Evolutionary conservation across 148 eudicot genomes (phyloP), one percentile per base, ranked within the genome.

Genomic region (Rhododendron mucronatum): DNA sequence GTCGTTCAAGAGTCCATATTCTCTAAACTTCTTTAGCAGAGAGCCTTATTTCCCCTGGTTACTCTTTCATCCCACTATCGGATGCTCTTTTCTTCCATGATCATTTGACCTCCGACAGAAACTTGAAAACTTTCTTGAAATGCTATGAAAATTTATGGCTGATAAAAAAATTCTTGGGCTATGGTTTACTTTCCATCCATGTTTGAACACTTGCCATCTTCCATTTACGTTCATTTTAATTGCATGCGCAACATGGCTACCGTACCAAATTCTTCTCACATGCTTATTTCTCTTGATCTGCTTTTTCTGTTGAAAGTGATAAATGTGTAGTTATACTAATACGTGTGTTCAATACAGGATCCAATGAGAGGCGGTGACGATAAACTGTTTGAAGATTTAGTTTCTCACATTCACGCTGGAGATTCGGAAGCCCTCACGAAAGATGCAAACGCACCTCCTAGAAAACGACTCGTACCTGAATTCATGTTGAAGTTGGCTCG

Each of bases 291-390:
- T 57, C 74, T 53, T 6, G 48, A 18, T 44, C 81, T 44, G 53
- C 26, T 12, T 21, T 45, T 78, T 23, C 81, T 45, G 33, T 21
- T 44, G 26, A 45, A 7, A 23, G 11, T 11, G 81, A 4, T 41
- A 23, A 78, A 47, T 78, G 82, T 47, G 14, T 78, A 8, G 30
- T 47, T n/a, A 1, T 12, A n/a, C 82, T 13, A 2, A 16, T 23
- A 1, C n/a, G 10, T 51, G 28, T 69, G 47, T 86, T 51, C 44
- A 87, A 39, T 53, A 73, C 78, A 97, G 99, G 99, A 97, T 88
- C 99, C 99, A 50, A 97, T 97, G 99, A 93, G 99, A 93, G 99
- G 99, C 18, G 98, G 97, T 18, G 89, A 73, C 28, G 99, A 97
- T 85, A 90, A 95, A 15, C 80, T 97, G 93, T 93, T 95, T 83